phyloP scores from a whole-genome alignment of 305 asterid genomes.

The Fraxinus sp. region DNA sequence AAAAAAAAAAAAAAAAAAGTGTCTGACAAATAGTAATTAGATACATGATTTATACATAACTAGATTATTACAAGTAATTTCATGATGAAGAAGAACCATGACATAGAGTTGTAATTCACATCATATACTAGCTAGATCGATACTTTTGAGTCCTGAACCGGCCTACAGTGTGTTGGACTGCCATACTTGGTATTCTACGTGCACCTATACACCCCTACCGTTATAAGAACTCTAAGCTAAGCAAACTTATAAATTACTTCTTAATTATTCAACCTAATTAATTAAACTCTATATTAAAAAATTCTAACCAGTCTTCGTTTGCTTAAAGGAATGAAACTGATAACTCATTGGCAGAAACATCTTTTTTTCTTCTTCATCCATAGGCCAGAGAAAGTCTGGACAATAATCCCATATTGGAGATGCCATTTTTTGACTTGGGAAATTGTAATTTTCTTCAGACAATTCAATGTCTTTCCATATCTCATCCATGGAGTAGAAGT shows the following conservation, averaged over 20 bases:
- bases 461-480: conserved; percentile 49
- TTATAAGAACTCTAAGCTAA: not conserved
- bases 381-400: not conserved
- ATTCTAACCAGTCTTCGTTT: not conserved
- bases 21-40: not conserved
- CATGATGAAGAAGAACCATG: not conserved
- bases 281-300: not conserved
- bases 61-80: not conserved
- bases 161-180: not conserved
- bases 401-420: not conserved
- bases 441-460: conserved; percentile 23
- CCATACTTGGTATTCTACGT: not conserved
- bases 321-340: not conserved
- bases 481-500: conserved; percentile 70
- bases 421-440: not conserved
- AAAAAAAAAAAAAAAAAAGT: too few species aligned
- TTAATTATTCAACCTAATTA: not conserved
- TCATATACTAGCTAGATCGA: not conserved
- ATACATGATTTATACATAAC: not conserved
- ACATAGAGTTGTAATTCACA: not conserved
- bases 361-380: not conserved
- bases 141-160: not conserved
- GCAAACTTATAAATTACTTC: not conserved
- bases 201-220: not conserved
- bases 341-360: not conserved